phyloP scores from a whole-genome alignment of 495 filamentous ascomycete species.

The Cercophora newfieldiana region DNA sequence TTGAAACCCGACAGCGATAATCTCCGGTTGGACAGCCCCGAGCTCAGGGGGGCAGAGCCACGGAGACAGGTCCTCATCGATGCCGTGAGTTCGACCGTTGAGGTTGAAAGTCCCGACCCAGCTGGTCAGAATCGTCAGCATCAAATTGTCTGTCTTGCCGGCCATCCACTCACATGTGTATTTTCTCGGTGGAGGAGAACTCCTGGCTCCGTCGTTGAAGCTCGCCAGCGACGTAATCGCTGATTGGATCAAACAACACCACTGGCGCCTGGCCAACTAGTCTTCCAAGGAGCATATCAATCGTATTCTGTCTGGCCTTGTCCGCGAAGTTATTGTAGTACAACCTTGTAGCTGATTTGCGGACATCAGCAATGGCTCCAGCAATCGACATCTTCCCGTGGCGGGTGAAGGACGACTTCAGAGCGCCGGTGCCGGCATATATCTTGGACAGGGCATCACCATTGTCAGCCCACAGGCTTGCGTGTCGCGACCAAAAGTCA shows the following conservation, averaged over 20 bases:
- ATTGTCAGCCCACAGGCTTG: conserved; percentile 96
- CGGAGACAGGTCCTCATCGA: conserved; percentile 73
- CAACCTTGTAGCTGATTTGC: conserved; percentile 88
- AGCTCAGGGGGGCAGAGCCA: conserved; percentile 71
- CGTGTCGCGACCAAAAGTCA: conserved; percentile 89
- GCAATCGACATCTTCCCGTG: conserved; percentile 95
- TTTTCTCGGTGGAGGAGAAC: conserved; percentile 50
- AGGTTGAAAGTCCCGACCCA: conserved; percentile 94
- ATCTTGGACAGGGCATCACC: conserved; percentile 93
- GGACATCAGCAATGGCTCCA: conserved; percentile 89
- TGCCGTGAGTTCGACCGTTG: conserved; percentile 77
- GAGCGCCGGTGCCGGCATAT: conserved; percentile 92
- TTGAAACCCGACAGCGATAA: conserved; percentile 90
- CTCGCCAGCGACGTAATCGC: conserved; percentile 80
- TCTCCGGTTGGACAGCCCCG: conserved; percentile 62
- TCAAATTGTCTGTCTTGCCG: background rate
- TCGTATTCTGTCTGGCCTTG: conserved; percentile 88
- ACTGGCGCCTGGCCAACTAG: conserved; percentile 82
- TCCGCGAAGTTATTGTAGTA: conserved; percentile 98
- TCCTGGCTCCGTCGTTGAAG: conserved; percentile 60
- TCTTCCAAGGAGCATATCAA: conserved; percentile 85
- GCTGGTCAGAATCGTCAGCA: conserved; percentile 57
- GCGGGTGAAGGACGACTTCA: conserved; percentile 95
- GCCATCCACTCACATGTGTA: conserved; percentile 45
- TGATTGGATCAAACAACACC: conserved; percentile 88